These are phyloP conservation scores for Rosa hybrid DNA, from an alignment of 331 rosid genomes.

Conservation along the genomic window DNA sequence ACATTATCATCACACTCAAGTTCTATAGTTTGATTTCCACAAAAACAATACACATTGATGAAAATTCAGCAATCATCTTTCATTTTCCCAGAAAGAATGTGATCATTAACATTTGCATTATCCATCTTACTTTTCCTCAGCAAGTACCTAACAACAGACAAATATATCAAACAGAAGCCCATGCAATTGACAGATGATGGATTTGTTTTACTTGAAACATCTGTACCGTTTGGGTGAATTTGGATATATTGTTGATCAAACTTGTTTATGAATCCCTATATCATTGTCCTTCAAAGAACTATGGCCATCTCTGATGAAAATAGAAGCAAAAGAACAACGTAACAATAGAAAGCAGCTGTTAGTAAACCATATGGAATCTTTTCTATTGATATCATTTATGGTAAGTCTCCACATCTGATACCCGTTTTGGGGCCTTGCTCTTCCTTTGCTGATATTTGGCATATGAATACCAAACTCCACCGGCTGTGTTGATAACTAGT, in stretches of 20 bases:
- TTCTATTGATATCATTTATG: slow-evolving; percentile 47
- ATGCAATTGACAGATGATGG: neutral
- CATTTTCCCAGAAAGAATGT: neutral
- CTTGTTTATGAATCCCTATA: neutral
- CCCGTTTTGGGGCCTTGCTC: slow-evolving; percentile 52
- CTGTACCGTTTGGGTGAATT: neutral
- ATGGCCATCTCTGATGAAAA: neutral
- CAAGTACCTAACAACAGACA: neutral
- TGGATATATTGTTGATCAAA: neutral
- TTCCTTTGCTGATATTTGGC: slow-evolving; percentile 84
- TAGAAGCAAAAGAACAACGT: neutral
- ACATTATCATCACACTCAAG: neutral
- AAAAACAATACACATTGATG: neutral
- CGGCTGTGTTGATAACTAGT: slow-evolving; percentile 86
- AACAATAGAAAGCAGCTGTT: slow-evolving; percentile 20
- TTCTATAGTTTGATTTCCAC: neutral
- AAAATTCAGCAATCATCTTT: neutral
- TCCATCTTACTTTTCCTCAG: neutral
- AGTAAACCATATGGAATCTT: slow-evolving; percentile 24
- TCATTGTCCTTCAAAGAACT: slow-evolving; percentile 2
- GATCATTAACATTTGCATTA: neutral
- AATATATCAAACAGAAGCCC: neutral
- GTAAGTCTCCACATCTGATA: slow-evolving; percentile 59
- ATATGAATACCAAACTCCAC: slow-evolving; percentile 91
- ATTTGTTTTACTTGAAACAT: neutral